Conservation (phyloP, 768 basidiomycete genomes). For the Pleurotus eryngii region DNA sequence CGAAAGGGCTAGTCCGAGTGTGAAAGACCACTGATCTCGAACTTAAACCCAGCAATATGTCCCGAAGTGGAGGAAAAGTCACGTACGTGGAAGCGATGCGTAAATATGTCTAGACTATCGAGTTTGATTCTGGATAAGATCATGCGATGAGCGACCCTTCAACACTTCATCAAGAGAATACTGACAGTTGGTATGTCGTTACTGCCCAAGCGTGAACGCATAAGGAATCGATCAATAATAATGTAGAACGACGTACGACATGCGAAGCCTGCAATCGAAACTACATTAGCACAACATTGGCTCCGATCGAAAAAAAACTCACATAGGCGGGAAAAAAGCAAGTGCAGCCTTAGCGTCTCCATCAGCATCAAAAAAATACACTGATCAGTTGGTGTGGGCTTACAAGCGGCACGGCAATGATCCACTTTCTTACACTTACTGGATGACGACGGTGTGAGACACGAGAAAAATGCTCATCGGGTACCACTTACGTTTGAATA, state of each 20-base stretch:
- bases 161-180: neutral
- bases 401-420: constrained; percentile 31
- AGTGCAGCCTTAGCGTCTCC: constrained; percentile 19
- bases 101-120: constrained; percentile 19
- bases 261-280: constrained; percentile 10
- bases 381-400: constrained; percentile 1
- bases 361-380: no score
- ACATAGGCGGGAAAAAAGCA: constrained; percentile 28
- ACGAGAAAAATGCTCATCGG: neutral
- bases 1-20: constrained; percentile 47
- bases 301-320: neutral
- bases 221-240: neutral
- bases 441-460: constrained; percentile 1
- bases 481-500: constrained; percentile 32
- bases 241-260: constrained; percentile 7
- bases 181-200: constrained; percentile 27
- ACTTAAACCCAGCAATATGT: constrained; percentile 7
- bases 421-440: constrained; percentile 34
- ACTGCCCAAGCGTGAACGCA: constrained; percentile 7
- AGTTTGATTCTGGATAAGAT: constrained; percentile 29
- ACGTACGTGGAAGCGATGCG: constrained; percentile 17
- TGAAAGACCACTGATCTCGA: constrained; percentile 42
- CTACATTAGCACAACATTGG: neutral
- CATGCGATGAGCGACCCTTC: neutral
- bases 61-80: neutral